Evolutionary conservation across 2,329 filamentous ascomycete species (phyloP).

Genomic region (Epichloe elymi): DNA sequence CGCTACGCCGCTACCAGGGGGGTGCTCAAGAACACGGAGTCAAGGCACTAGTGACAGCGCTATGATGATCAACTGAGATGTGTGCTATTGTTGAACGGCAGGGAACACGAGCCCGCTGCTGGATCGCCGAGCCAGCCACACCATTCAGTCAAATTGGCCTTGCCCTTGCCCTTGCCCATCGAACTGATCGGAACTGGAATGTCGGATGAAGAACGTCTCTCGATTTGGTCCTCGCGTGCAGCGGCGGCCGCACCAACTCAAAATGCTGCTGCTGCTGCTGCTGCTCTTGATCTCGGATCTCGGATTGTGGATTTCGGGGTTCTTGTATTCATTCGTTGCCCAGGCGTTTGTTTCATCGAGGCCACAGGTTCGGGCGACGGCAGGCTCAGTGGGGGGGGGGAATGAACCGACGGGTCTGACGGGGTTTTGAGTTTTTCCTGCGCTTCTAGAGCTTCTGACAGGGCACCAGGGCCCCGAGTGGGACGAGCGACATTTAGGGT

Average conservation of each 20-base stretch:
- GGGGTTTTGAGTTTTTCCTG: background rate
- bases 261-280: background rate
- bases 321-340: background rate
- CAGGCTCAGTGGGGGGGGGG: background rate
- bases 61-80: slow-evolving; percentile 1
- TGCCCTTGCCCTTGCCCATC: background rate
- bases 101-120: slow-evolving; percentile 1
- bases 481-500: background rate
- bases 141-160: background rate
- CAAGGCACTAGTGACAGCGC: slow-evolving; percentile 1
- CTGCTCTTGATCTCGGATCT: background rate
- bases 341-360: background rate
- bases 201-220: slow-evolving; percentile 1
- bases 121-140: background rate
- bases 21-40: background rate
- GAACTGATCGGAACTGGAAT: slow-evolving; percentile 1
- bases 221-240: background rate
- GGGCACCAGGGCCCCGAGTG: slow-evolving; percentile 1
- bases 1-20: background rate
- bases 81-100: background rate
- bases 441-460: slow-evolving; percentile 6
- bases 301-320: background rate
- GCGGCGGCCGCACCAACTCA: background rate
- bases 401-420: background rate
- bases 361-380: background rate